These are phyloP conservation scores for Vitis rotundifolia DNA, from an alignment of 164 flowering plant genomes.

Conservation along the genomic window DNA sequence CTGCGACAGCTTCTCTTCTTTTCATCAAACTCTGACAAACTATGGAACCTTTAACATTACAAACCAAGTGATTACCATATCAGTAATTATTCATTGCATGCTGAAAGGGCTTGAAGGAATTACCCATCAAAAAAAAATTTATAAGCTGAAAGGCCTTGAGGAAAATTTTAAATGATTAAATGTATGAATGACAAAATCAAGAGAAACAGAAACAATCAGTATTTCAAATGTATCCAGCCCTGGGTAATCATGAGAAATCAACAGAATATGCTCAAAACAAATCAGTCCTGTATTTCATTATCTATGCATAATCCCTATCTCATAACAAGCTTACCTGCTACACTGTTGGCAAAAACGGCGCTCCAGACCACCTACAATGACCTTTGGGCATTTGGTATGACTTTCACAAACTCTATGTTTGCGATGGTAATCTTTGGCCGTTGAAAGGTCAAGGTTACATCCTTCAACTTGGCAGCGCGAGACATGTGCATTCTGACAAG, in stretches of 20 bases:
- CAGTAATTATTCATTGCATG: not conserved
- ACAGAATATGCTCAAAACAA: not conserved
- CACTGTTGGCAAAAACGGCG: conserved; percentile 95
- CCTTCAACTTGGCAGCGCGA: conserved; percentile 82
- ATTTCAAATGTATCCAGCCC: too few relatives aligned
- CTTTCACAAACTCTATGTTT: conserved; percentile 77
- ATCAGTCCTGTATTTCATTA: not conserved
- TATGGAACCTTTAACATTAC: conserved; percentile 67
- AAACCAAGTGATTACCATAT: conserved; percentile 5
- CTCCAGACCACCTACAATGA: conserved; percentile 63
- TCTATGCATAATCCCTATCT: not conserved
- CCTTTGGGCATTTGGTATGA: conserved; percentile 77
- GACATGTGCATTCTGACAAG: conserved; percentile 30
- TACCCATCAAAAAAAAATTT: not conserved
- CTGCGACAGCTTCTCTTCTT: conserved; percentile 85
- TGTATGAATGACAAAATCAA: not conserved
- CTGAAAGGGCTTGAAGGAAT: too few relatives aligned
- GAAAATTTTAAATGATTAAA: not conserved
- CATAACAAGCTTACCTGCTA: conserved; percentile 62
- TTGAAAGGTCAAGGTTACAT: conserved; percentile 72
- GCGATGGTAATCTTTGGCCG: conserved; percentile 84
- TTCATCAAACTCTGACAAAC: conserved; percentile 71
- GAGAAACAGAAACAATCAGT: not conserved
- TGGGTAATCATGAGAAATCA: not conserved
- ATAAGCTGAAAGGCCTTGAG: not conserved